These are phyloP conservation scores for Erigeron philadelphicus DNA, from an alignment of 140 eudicot genomes.

Conservation along the genomic window DNA sequence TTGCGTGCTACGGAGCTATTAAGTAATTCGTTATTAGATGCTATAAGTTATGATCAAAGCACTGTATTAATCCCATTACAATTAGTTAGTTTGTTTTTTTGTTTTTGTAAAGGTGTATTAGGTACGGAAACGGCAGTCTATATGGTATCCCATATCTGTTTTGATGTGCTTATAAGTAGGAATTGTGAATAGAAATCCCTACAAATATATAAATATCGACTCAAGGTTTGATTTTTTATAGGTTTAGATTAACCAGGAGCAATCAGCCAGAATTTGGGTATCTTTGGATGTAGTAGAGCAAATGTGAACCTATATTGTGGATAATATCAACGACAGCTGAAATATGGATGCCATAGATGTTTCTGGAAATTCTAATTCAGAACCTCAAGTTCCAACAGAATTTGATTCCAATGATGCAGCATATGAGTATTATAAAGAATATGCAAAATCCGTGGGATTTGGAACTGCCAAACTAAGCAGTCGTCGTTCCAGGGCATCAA, in stretches of 20 bases:
- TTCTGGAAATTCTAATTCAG: slow-evolving; percentile 28
- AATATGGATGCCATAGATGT: slow-evolving; percentile 41
- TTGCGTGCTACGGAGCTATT: background rate
- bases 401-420: slow-evolving; percentile 82
- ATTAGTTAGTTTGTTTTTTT: background rate
- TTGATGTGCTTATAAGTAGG: background rate
- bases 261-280: background rate
- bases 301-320: slow-evolving; percentile 23
- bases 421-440: slow-evolving; percentile 63
- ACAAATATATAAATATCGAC: background rate
- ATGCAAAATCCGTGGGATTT: slow-evolving; percentile 76
- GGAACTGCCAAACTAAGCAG: slow-evolving; percentile 89
- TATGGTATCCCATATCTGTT: background rate
- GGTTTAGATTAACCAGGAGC: background rate
- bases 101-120: too few relatives aligned
- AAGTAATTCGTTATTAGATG: background rate
- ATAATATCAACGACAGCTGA: slow-evolving; percentile 1
- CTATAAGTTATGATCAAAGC: background rate
- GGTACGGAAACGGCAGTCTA: too few relatives aligned
- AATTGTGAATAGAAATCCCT: background rate
- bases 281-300: slow-evolving; percentile 1
- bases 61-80: background rate
- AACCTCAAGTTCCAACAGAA: slow-evolving; percentile 52
- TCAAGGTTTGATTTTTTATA: background rate
- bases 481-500: slow-evolving; percentile 77